Conservation (phyloP, 805 yeast species). For the Barnettozyma pratensis region DNA sequence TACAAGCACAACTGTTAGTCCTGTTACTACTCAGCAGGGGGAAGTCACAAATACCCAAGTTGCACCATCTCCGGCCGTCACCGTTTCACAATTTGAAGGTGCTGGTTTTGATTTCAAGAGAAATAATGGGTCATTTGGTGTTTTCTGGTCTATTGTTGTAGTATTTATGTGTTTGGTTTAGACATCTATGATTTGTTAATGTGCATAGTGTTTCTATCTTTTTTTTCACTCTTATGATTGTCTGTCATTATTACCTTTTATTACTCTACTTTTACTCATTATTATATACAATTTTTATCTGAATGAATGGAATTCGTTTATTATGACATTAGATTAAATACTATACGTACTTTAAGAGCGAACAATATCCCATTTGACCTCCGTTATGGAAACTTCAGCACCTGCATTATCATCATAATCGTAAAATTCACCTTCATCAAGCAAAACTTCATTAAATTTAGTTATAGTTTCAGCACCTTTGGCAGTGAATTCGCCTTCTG, state of each 20-base stretch:
- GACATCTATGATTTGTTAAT: background rate
- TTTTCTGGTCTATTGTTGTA: background rate
- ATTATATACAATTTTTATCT: too few relatives aligned
- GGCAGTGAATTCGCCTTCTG: conserved; percentile 59
- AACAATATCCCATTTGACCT: conserved; percentile 60
- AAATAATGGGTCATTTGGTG: background rate
- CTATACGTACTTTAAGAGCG: conserved; percentile 14
- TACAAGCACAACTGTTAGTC: background rate
- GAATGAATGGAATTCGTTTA: too few relatives aligned
- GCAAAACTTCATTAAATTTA: conserved; percentile 57
- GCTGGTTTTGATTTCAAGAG: conserved; percentile 6
- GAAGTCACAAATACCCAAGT: background rate
- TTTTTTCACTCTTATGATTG: background rate
- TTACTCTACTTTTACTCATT: background rate
- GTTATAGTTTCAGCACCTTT: conserved; percentile 47
- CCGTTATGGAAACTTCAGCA: conserved; percentile 76
- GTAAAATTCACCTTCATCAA: conserved; percentile 84
- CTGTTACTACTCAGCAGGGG: background rate
- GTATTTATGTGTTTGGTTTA: background rate
- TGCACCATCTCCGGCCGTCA: background rate
- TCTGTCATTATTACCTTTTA: background rate
- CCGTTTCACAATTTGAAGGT: conserved; percentile 9
- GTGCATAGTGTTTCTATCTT: background rate
- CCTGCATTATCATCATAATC: conserved; percentile 88
- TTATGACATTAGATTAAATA: too few relatives aligned